These are phyloP conservation scores for Akanthomyces uredinophilus DNA, from an alignment of 2,329 filamentous ascomycete species.

Conservation along the genomic window DNA sequence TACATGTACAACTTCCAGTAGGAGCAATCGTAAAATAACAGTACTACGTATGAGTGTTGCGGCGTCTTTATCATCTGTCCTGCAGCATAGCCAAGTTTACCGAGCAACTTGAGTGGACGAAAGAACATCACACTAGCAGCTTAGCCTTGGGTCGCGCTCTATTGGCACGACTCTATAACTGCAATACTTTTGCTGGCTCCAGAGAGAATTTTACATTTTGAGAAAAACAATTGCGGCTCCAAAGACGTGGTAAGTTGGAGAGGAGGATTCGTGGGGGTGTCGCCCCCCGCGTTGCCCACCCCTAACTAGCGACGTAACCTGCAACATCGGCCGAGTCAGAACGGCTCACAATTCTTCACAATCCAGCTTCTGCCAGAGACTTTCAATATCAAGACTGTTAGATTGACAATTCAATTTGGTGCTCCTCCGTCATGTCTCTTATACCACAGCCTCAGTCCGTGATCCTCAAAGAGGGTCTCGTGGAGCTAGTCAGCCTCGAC, in stretches of 20 bases:
- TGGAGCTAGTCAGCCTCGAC: conserved; percentile 22
- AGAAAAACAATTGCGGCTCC: too few species aligned
- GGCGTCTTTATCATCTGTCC: too few species aligned
- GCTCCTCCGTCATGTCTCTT: conserved; percentile 25
- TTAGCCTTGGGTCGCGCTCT: too few species aligned
- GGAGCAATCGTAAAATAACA: too few species aligned
- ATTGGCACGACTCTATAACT: too few species aligned
- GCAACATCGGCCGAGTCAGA: background rate
- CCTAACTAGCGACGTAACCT: background rate
- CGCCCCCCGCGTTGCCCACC: background rate
- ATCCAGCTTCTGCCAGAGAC: background rate
- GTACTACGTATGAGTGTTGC: too few species aligned
- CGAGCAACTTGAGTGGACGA: too few species aligned
- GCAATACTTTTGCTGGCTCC: too few species aligned
- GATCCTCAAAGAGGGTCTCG: conserved; percentile 20
- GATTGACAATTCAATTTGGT: background rate
- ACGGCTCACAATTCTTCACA: background rate
- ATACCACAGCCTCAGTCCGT: conserved; percentile 4
- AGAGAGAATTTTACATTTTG: too few species aligned
- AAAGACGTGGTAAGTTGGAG: background rate
- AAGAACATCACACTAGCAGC: too few species aligned
- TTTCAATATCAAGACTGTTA: background rate
- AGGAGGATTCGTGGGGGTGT: background rate
- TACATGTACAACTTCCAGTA: too few species aligned
- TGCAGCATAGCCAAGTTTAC: too few species aligned